Evolutionary conservation across 805 yeast genomes (phyloP).

Genomic region (Hanseniaspora jakobsenii): DNA sequence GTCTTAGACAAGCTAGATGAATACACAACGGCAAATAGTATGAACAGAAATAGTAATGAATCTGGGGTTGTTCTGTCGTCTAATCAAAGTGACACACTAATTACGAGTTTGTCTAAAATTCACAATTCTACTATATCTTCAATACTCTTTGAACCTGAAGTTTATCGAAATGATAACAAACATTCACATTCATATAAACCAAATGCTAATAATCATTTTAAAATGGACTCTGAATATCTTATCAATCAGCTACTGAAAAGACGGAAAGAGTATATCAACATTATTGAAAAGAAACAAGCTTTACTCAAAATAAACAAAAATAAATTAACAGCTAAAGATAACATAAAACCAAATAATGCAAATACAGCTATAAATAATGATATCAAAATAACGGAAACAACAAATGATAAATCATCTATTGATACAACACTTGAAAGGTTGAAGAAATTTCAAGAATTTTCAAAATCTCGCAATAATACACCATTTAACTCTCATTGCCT

Average conservation of each 20-base stretch:
- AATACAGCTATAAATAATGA: background rate
- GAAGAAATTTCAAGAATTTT: conserved; percentile 13
- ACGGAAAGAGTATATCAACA: conserved; percentile 11
- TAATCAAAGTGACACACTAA: conserved; percentile 9
- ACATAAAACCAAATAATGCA: background rate
- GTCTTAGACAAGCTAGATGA: conserved; percentile 14
- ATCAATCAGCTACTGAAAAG: conserved; percentile 10
- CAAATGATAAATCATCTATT: background rate
- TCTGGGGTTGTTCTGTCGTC: conserved; percentile 5
- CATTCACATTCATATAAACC: no score
- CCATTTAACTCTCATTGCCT: background rate
- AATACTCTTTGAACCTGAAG: background rate
- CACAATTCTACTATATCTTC: conserved; percentile 13
- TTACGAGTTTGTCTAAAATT: conserved; percentile 9
- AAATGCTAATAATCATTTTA: background rate
- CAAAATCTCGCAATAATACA: background rate
- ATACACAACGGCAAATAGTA: no score
- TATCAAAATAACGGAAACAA: background rate
- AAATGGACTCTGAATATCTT: conserved; percentile 14
- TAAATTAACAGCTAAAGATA: background rate
- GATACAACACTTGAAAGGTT: conserved; percentile 8
- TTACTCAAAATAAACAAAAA: background rate
- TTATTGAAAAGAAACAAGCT: conserved; percentile 2
- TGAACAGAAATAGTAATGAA: conserved; percentile 1
- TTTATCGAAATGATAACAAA: background rate